phyloP scores from a whole-genome alignment of 2,329 filamentous ascomycete species.

The Cladorrhinum sp. region DNA sequence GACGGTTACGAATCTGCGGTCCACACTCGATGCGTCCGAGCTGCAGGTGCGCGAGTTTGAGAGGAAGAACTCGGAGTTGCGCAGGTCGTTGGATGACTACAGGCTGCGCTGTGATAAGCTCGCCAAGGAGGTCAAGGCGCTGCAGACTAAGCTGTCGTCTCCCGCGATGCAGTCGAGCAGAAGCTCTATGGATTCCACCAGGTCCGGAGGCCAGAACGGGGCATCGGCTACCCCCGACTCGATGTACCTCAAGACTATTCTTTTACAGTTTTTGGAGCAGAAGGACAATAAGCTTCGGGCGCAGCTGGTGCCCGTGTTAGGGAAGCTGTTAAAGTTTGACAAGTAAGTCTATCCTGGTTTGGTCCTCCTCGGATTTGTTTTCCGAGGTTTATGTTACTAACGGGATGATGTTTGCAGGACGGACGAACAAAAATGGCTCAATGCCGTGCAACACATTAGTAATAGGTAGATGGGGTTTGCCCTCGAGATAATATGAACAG shows the following conservation, averaged over 20 bases:
- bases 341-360: slow-evolving; percentile 51
- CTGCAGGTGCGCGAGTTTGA: slow-evolving; percentile 79
- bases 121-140: slow-evolving; percentile 60
- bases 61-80: slow-evolving; percentile 73
- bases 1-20: slow-evolving; percentile 73
- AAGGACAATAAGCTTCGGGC: slow-evolving; percentile 73
- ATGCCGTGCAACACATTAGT: slow-evolving; percentile 61
- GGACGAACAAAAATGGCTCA: slow-evolving; percentile 85
- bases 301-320: slow-evolving; percentile 74
- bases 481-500: background rate
- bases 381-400: background rate
- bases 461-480: slow-evolving; percentile 27
- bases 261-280: slow-evolving; percentile 78
- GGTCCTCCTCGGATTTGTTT: background rate
- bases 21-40: slow-evolving; percentile 84
- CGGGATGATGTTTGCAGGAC: slow-evolving; percentile 35
- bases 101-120: slow-evolving; percentile 75
- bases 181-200: slow-evolving; percentile 46
- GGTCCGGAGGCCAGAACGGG: slow-evolving; percentile 33
- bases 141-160: slow-evolving; percentile 45
- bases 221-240: slow-evolving; percentile 42
- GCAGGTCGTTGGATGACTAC: slow-evolving; percentile 73
- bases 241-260: slow-evolving; percentile 74
- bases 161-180: slow-evolving; percentile 37
- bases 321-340: slow-evolving; percentile 73